phyloP scores from a whole-genome alignment of 495 filamentous ascomycete species.

The Bombardia bombarda region DNA sequence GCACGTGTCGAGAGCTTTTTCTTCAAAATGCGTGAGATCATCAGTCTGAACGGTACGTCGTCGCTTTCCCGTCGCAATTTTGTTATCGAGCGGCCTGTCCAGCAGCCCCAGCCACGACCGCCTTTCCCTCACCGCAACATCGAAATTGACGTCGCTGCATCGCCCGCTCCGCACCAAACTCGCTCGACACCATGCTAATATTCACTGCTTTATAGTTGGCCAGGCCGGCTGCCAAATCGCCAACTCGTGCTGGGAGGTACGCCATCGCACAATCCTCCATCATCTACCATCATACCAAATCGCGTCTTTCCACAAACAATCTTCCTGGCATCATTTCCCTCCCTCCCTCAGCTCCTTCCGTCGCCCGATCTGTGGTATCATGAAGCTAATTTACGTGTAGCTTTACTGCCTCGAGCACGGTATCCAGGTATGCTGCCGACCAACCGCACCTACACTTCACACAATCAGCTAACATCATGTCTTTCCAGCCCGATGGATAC shows the following conservation, averaged over 20 bases:
- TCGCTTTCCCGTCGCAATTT: background rate
- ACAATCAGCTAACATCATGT: conserved; percentile 33
- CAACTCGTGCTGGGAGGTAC: conserved; percentile 99
- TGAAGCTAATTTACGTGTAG: conserved; percentile 44
- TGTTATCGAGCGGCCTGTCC: background rate
- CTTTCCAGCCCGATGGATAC: conserved; percentile 84
- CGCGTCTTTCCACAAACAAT: no score
- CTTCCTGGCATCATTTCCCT: no score
- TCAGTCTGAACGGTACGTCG: conserved; percentile 93
- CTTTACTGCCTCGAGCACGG: conserved; percentile 99
- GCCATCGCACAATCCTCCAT: conserved; percentile 24
- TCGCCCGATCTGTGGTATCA: no score
- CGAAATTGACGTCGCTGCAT: conserved; percentile 4
- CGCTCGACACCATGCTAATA: conserved; percentile 24
- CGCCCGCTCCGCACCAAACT: background rate
- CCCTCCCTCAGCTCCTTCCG: no score
- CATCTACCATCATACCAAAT: no score
- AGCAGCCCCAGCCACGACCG: conserved; percentile 29
- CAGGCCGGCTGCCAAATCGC: conserved; percentile 99
- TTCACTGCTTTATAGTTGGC: conserved; percentile 64
- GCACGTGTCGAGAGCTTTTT: conserved; percentile 8
- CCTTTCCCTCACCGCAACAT: conserved; percentile 24
- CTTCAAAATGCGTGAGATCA: conserved; percentile 94
- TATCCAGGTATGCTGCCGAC: conserved; percentile 73
- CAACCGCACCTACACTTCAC: background rate